Percentiles rank a stretch among this genome's conserved stretches.
phyloP scores from a whole-genome alignment of 768 basidiomycete species.

The Lactifluus volemus region DNA sequence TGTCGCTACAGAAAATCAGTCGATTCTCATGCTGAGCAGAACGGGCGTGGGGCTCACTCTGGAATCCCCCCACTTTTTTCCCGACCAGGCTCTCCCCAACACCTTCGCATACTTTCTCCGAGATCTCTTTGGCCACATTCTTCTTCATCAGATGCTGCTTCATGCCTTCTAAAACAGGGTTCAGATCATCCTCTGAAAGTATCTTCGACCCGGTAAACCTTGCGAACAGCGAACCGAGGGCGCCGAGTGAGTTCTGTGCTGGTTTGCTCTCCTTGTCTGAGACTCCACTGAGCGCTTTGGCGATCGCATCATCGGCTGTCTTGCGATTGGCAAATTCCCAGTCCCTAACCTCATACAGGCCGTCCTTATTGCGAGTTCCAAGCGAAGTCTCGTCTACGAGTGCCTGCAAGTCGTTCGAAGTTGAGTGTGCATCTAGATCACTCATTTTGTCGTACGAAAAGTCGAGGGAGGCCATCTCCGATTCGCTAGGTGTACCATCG shows the following conservation, averaged over 20 bases:
- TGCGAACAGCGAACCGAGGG: slow-evolving; percentile 73
- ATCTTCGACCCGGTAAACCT: slow-evolving; percentile 80
- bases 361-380: slow-evolving; percentile 67
- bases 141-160: slow-evolving; percentile 98
- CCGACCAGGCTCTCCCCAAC: slow-evolving; percentile 88
- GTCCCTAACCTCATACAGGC: slow-evolving; percentile 68
- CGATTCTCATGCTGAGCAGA: slow-evolving; percentile 8
- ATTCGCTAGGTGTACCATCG: slow-evolving; percentile 66
- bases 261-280: slow-evolving; percentile 25
- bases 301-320: slow-evolving; percentile 45
- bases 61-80: slow-evolving; percentile 84
- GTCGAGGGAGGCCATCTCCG: slow-evolving; percentile 90
- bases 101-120: slow-evolving; percentile 89
- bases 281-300: slow-evolving; percentile 45
- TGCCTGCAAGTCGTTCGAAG: slow-evolving; percentile 42
- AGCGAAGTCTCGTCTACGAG: slow-evolving; percentile 65
- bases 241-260: slow-evolving; percentile 43
- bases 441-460: slow-evolving; percentile 57
- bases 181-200: slow-evolving; percentile 72
- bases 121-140: slow-evolving; percentile 94
- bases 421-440: slow-evolving; percentile 27
- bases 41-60: slow-evolving; percentile 44
- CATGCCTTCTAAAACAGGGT: slow-evolving; percentile 87
- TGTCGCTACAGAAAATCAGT: slow-evolving; percentile 44
- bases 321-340: slow-evolving; percentile 61